Conservation (phyloP, 768 basidiomycete genomes). For the Megacollybia marginata region DNA sequence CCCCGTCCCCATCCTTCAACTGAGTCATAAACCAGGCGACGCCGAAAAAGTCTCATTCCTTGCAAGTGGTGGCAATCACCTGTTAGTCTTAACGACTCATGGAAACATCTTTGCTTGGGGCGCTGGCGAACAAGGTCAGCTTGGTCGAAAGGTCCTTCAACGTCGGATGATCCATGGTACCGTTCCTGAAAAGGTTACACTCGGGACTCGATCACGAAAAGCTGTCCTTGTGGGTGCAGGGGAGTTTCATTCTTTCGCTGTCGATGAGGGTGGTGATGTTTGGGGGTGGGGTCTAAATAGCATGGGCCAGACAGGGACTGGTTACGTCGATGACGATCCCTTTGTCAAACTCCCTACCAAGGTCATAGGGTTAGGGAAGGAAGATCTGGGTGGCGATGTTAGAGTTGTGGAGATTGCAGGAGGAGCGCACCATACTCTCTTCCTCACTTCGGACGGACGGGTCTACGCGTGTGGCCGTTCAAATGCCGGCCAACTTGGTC, state of each 20-base stretch:
- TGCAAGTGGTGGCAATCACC: slow-evolving; percentile 81
- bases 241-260: slow-evolving; percentile 82
- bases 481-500: slow-evolving; percentile 79
- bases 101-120: slow-evolving; percentile 89
- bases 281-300: slow-evolving; percentile 97
- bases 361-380: slow-evolving; percentile 56
- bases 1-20: slow-evolving; percentile 53
- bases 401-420: slow-evolving; percentile 67
- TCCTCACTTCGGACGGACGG: slow-evolving; percentile 75
- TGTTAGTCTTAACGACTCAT: slow-evolving; percentile 81
- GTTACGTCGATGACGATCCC: slow-evolving; percentile 36
- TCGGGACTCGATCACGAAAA: slow-evolving; percentile 60
- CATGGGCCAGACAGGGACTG: slow-evolving; percentile 77
- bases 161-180: slow-evolving; percentile 87
- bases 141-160: slow-evolving; percentile 85
- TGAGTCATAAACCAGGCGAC: slow-evolving; percentile 55
- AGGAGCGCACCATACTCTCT: slow-evolving; percentile 87
- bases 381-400: slow-evolving; percentile 46
- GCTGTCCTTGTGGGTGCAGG: slow-evolving; percentile 71
- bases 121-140: slow-evolving; percentile 83
- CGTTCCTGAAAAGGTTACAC: slow-evolving; percentile 75
- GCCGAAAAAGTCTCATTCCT: slow-evolving; percentile 67
- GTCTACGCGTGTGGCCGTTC: slow-evolving; percentile 85
- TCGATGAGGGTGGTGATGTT: slow-evolving; percentile 74
- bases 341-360: slow-evolving; percentile 58